A percentile compares a stretch with the other conserved stretches of the same genome.
These are phyloP conservation scores for Fusarium scirpi DNA, from an alignment of 2,329 filamentous ascomycete species.

Conservation along the genomic window DNA sequence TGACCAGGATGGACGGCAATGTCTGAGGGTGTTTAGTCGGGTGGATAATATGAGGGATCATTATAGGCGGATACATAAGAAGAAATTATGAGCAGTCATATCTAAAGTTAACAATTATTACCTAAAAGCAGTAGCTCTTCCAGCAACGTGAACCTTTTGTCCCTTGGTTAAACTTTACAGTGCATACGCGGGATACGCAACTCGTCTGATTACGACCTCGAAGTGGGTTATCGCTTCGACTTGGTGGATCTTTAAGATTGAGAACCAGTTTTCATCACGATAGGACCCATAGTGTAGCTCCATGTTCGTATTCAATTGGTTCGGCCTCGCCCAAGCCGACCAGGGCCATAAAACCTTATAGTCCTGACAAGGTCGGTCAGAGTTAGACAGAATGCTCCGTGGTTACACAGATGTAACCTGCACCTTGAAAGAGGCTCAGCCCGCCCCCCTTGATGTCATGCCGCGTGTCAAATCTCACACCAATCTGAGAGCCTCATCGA, in stretches of 20 bases:
- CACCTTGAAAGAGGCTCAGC: background rate
- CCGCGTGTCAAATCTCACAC: background rate
- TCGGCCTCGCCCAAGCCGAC: background rate
- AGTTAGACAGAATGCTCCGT: background rate
- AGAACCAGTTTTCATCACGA: background rate
- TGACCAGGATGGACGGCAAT: background rate
- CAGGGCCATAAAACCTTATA: background rate
- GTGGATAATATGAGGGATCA: constrained; percentile 2
- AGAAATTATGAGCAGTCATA: background rate
- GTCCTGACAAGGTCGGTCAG: background rate
- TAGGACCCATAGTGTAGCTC: background rate
- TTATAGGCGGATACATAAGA: background rate
- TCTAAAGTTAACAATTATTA: background rate
- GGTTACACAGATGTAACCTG: background rate
- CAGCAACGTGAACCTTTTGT: background rate
- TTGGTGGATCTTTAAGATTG: background rate
- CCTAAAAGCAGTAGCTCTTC: background rate
- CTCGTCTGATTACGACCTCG: background rate
- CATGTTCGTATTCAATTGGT: background rate
- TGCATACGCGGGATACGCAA: background rate
- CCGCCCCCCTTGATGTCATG: background rate
- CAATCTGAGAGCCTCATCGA: background rate
- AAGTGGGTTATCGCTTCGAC: background rate
- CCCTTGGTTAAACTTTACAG: background rate
- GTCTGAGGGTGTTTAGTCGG: background rate